These are phyloP conservation scores for Phialophora macrospora DNA, from an alignment of 2,329 filamentous ascomycete genomes.

Conservation along the genomic window DNA sequence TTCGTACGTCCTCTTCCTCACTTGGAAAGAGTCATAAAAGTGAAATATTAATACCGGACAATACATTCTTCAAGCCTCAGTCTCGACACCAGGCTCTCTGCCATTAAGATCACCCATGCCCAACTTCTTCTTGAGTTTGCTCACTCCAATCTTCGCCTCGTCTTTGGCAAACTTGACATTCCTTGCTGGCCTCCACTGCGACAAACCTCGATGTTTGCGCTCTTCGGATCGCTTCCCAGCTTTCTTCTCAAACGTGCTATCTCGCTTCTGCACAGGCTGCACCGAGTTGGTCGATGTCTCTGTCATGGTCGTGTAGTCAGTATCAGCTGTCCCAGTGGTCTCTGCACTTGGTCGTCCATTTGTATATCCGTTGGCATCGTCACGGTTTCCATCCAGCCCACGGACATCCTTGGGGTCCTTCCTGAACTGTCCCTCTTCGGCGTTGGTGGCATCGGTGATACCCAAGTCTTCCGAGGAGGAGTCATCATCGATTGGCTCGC, in stretches of 20 bases:
- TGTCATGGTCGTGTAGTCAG: constrained; percentile 39
- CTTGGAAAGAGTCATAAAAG: neutral
- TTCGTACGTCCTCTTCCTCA: neutral
- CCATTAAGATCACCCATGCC: constrained; percentile 70
- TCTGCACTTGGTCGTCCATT: constrained; percentile 39
- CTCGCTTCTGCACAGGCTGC: constrained; percentile 32
- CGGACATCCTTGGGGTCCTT: constrained; percentile 41
- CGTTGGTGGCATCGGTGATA: constrained; percentile 59
- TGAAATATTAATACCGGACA: neutral
- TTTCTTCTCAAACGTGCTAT: constrained; percentile 42
- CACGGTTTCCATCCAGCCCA: constrained; percentile 35
- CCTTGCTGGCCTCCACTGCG: constrained; percentile 93
- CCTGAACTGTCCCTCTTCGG: constrained; percentile 36
- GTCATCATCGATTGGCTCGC: constrained; percentile 40
- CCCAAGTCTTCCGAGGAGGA: constrained; percentile 57
- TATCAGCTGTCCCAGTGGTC: constrained; percentile 52
- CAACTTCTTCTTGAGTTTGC: constrained; percentile 76
- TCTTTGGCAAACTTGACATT: constrained; percentile 87
- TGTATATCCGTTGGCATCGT: constrained; percentile 23
- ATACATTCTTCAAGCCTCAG: constrained; percentile 56
- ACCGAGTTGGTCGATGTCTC: constrained; percentile 29
- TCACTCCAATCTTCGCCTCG: constrained; percentile 77
- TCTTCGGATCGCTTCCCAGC: constrained; percentile 62
- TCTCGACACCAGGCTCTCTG: constrained; percentile 86
- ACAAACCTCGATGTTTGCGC: constrained; percentile 83